Conservation (phyloP, 495 filamentous ascomycete species). For the Hyaloscypha hepaticicola region DNA sequence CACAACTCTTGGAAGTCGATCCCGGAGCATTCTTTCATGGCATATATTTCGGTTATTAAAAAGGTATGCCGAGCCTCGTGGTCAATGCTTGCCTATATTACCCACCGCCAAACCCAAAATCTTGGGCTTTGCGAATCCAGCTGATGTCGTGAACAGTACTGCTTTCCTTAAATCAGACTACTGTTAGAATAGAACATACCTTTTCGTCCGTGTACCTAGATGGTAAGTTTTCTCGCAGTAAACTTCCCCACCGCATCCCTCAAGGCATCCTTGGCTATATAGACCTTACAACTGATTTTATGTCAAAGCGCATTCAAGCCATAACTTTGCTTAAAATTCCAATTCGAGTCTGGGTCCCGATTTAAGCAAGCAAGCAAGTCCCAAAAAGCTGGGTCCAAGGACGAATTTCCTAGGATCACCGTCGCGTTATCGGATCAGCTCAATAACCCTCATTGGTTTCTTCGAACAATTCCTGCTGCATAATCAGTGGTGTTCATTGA, state of each 20-base stretch:
- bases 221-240: conserved; percentile 2
- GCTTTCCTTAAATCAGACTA: not conserved
- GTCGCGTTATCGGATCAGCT: not conserved
- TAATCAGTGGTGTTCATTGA: conserved; percentile 2
- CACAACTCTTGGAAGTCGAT: conserved; percentile 13
- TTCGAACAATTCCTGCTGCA: not conserved
- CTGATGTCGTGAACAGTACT: conserved; percentile 12
- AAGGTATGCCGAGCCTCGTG: conserved; percentile 12
- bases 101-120: not conserved
- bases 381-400: not conserved
- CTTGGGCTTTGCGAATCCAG: conserved; percentile 2
- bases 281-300: conserved; percentile 26
- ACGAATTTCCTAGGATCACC: not conserved
- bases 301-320: conserved; percentile 19
- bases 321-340: conserved; percentile 15
- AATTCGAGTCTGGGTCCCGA: not conserved
- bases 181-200: conserved; percentile 4
- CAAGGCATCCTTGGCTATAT: conserved; percentile 13
- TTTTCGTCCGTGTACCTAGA: not conserved
- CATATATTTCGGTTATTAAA: conserved; percentile 21
- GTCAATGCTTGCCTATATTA: conserved; percentile 3
- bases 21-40: conserved; percentile 14
- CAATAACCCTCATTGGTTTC: not conserved
- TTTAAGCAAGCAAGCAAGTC: not conserved
- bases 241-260: conserved; percentile 13